These are phyloP conservation scores for Ceratocystiopsis minuta DNA, from an alignment of 2,329 filamentous ascomycete species.

Conservation along the genomic window DNA sequence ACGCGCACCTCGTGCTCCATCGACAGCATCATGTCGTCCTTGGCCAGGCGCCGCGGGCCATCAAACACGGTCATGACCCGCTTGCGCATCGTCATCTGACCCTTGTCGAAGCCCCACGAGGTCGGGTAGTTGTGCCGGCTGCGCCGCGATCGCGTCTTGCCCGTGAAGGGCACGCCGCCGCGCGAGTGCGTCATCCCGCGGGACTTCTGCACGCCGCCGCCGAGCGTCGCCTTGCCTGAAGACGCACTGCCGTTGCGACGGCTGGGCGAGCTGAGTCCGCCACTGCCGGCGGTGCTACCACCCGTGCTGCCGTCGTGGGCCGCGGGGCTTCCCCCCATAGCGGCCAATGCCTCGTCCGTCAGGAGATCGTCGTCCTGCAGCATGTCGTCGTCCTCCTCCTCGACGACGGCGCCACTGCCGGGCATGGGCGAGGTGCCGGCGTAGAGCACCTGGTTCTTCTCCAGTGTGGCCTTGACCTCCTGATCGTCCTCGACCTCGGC, in stretches of 20 bases:
- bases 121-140: conserved; percentile 85
- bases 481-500: conserved; percentile 47
- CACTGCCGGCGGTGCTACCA: conserved; percentile 21
- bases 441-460: conserved; percentile 44
- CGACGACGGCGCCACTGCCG: conserved; percentile 18
- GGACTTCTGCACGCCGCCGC: conserved; percentile 39
- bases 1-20: conserved; percentile 87
- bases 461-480: conserved; percentile 41
- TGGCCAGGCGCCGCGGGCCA: conserved; percentile 71
- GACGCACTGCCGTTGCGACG: conserved; percentile 30
- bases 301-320: not conserved
- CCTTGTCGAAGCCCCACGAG: conserved; percentile 80
- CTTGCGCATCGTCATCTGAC: conserved; percentile 98
- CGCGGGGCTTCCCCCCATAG: conserved; percentile 22
- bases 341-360: conserved; percentile 34
- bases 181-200: conserved; percentile 63
- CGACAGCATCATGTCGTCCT: conserved; percentile 98
- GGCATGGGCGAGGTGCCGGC: conserved; percentile 20
- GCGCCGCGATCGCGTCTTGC: conserved; percentile 55
- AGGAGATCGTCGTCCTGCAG: conserved; percentile 22
- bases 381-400: conserved; percentile 27
- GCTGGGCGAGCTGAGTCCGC: conserved; percentile 14
- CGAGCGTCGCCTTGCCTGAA: not conserved
- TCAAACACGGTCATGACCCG: conserved; percentile 87
- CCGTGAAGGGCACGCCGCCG: conserved; percentile 43